These are phyloP conservation scores for Fragaria nilgerrensis DNA, from an alignment of 306 rosid species.

Conservation along the genomic window DNA sequence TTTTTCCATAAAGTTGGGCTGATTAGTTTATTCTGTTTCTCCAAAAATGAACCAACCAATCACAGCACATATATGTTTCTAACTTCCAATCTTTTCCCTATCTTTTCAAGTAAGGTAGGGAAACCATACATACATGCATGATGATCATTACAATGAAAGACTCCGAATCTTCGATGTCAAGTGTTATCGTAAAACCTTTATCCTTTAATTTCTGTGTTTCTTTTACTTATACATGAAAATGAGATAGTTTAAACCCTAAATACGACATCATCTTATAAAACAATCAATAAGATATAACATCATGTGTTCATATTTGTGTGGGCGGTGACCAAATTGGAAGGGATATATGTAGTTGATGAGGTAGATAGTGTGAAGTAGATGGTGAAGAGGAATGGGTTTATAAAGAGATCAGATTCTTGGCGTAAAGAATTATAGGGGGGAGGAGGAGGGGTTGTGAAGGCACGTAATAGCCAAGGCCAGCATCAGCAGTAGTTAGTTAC, in stretches of 20 bases:
- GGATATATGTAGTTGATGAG: slow-evolving; percentile 18
- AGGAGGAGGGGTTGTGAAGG: slow-evolving; percentile 45
- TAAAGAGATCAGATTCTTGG: slow-evolving; percentile 52
- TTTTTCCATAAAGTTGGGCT: not conserved
- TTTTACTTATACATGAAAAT: not conserved
- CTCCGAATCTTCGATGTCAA: not conserved
- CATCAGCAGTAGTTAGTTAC: slow-evolving; percentile 43
- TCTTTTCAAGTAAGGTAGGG: not conserved
- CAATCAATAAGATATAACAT: not conserved
- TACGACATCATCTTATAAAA: not conserved
- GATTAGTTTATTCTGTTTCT: not conserved
- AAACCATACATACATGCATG: not conserved
- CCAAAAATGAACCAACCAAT: slow-evolving; percentile 2
- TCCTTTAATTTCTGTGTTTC: not conserved
- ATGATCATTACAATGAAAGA: not conserved
- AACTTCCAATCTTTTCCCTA: not conserved
- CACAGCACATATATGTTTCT: not conserved
- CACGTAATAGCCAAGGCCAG: slow-evolving; percentile 51
- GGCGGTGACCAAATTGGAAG: slow-evolving; percentile 33
- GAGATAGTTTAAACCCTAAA: not conserved
- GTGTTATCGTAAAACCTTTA: not conserved
- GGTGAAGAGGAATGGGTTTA: slow-evolving; percentile 33
- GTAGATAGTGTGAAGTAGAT: slow-evolving; percentile 37
- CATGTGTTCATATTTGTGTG: not conserved
- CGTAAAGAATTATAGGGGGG: slow-evolving; percentile 38